These are phyloP conservation scores for Colletotrichum filicis DNA, from an alignment of 2,329 filamentous ascomycete genomes.

Conservation along the genomic window DNA sequence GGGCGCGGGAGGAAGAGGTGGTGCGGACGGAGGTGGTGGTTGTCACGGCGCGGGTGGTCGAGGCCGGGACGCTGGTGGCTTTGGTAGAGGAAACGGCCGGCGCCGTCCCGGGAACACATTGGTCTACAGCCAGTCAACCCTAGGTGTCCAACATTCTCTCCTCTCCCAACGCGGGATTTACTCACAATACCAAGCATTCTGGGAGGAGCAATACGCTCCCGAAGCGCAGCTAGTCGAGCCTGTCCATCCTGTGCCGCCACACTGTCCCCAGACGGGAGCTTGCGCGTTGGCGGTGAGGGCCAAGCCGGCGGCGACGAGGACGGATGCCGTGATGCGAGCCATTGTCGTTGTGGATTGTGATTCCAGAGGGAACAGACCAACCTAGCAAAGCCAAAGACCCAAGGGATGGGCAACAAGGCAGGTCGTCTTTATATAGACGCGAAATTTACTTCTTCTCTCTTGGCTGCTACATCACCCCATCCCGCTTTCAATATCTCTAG, in stretches of 20 bases:
- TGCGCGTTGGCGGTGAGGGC: constrained; percentile 19
- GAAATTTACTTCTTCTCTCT: not conserved
- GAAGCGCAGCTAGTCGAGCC: constrained; percentile 52
- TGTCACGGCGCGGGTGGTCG: constrained; percentile 10
- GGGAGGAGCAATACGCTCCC: constrained; percentile 49
- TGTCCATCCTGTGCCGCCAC: constrained; percentile 51
- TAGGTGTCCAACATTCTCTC: no score
- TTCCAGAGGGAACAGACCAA: not conserved
- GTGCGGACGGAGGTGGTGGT: constrained; percentile 14
- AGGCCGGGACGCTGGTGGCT: constrained; percentile 7
- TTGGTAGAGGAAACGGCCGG: constrained; percentile 7
- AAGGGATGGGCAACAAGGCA: not conserved
- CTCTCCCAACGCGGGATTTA: constrained; percentile 46
- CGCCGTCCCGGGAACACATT: constrained; percentile 28
- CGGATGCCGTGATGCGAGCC: constrained; percentile 16
- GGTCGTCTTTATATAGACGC: not conserved
- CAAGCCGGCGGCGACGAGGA: constrained; percentile 8
- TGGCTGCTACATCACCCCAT: not conserved
- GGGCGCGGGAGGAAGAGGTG: not conserved
- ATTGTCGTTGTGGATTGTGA: not conserved
- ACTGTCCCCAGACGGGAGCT: constrained; percentile 46
- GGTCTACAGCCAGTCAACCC: not conserved
- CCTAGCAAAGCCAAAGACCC: no score
- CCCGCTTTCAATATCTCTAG: not conserved
- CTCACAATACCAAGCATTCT: constrained; percentile 60